Conservation (phyloP, 2,329 filamentous ascomycete species). For the Thielaviopsis punctulata region DNA sequence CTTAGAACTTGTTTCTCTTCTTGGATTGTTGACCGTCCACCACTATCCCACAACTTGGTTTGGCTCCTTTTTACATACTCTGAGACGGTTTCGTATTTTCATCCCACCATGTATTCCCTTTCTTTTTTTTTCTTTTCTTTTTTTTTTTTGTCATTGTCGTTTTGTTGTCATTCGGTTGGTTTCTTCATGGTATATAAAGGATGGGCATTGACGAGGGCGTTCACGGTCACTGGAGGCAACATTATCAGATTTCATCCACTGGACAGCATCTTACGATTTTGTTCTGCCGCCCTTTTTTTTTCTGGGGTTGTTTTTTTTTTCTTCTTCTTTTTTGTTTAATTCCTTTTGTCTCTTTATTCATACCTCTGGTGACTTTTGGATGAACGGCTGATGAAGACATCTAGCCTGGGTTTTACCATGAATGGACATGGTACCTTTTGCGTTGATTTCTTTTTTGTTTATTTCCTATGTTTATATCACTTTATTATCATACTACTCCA, state of each 20-base stretch:
- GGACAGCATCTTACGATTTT: not conserved
- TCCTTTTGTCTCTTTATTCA: not conserved
- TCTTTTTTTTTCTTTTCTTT: not conserved
- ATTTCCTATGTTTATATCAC: not conserved
- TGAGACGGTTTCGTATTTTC: too few species aligned
- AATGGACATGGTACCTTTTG: conserved; percentile 9
- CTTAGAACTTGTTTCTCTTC: not conserved
- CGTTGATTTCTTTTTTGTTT: conserved; percentile 1
- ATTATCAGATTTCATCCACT: not conserved
- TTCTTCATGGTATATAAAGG: not conserved
- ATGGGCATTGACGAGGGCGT: not conserved
- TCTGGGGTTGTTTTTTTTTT: not conserved
- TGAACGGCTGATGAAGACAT: conserved; percentile 7
- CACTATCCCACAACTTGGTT: not conserved
- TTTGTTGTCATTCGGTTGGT: too few species aligned
- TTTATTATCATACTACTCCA: not conserved
- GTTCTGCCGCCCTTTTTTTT: too few species aligned
- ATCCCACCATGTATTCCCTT: not conserved
- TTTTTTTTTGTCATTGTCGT: not conserved
- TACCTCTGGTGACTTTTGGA: not conserved
- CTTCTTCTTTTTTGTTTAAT: too few species aligned
- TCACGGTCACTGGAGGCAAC: not conserved
- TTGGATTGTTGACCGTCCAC: not conserved
- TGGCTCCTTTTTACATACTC: too few species aligned
- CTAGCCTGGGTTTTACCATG: conserved; percentile 9